Evolutionary conservation across 2,329 filamentous ascomycete species (phyloP).

Genomic region (Fusarium citri): DNA sequence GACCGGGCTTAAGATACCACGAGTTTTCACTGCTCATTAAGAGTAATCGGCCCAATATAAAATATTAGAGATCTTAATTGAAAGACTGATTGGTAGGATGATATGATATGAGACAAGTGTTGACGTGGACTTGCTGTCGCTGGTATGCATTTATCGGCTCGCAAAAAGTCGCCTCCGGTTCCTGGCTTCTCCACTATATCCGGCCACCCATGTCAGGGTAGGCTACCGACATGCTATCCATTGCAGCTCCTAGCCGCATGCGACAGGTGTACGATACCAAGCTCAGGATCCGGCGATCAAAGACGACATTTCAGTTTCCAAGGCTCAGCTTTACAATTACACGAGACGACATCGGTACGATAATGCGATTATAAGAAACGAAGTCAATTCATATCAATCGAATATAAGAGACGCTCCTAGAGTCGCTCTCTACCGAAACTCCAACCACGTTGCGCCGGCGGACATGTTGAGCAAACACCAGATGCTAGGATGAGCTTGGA

Average conservation of each 20-base stretch:
- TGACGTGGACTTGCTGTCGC: constrained; percentile 6
- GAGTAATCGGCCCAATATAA: background rate
- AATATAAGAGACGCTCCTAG: constrained; percentile 25
- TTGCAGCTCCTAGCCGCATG: constrained; percentile 45
- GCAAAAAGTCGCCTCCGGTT: constrained; percentile 48
- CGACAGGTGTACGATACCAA: constrained; percentile 47
- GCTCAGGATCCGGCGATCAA: constrained; percentile 31
- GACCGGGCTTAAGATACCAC: constrained; percentile 14
- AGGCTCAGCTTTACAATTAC: constrained; percentile 11
- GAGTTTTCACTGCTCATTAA: background rate
- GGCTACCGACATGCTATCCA: constrained; percentile 25
- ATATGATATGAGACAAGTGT: constrained; percentile 7
- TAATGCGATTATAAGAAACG: constrained; percentile 34
- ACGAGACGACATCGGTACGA: constrained; percentile 1
- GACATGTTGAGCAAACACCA: constrained; percentile 52
- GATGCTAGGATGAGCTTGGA: constrained; percentile 84
- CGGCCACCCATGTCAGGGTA: constrained; percentile 35
- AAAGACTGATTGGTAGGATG: background rate
- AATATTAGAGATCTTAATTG: background rate
- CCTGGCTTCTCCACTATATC: constrained; percentile 37
- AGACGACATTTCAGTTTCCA: constrained; percentile 9
- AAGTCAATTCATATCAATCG: background rate
- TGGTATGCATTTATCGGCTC: constrained; percentile 38
- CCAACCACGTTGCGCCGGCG: constrained; percentile 34
- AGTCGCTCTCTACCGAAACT: constrained; percentile 33